These are phyloP conservation scores for Nicotiana rustica DNA, from an alignment of 305 asterid genomes.

Conservation along the genomic window DNA sequence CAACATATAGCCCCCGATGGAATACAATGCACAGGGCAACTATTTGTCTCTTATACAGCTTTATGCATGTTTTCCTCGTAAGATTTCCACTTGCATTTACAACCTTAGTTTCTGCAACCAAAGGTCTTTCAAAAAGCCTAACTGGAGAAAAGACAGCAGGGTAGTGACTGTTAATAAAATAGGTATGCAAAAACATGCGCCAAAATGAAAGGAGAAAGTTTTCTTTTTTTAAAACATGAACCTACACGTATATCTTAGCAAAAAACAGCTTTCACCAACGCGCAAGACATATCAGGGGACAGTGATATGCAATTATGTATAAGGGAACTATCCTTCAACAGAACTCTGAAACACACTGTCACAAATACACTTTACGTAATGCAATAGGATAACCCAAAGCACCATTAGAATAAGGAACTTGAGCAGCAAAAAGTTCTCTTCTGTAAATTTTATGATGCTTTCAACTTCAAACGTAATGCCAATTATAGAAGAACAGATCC, in stretches of 20 bases:
- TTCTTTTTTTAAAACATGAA: slow-evolving; percentile 18
- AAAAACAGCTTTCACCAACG: neutral
- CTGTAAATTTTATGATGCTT: slow-evolving; percentile 7
- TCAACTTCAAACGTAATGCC: neutral
- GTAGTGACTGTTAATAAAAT: neutral
- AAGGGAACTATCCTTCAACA: slow-evolving; percentile 18
- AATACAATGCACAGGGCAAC: slow-evolving; percentile 10
- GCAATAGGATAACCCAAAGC: neutral
- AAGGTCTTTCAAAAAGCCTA: slow-evolving; percentile 14
- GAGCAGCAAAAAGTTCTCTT: slow-evolving; percentile 17
- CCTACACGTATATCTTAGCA: slow-evolving; percentile 17
- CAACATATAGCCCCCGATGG: slow-evolving; percentile 13
- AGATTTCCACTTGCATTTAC: slow-evolving; percentile 6
- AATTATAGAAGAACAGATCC: slow-evolving; percentile 20
- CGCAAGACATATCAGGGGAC: slow-evolving; percentile 10
- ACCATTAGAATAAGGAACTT: slow-evolving; percentile 8
- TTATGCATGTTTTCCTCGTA: slow-evolving; percentile 13
- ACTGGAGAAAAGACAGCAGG: neutral
- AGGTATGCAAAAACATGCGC: neutral
- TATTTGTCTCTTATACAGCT: neutral
- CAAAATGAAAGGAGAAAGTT: slow-evolving; percentile 4
- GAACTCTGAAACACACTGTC: neutral
- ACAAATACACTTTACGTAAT: slow-evolving; percentile 12
- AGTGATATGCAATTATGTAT: neutral
- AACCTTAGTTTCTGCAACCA: slow-evolving; percentile 19